Evolutionary conservation across 257 asterid species (phyloP), one percentile per base, ranked within the genome.

Genomic region (Ilex aquifolium): DNA sequence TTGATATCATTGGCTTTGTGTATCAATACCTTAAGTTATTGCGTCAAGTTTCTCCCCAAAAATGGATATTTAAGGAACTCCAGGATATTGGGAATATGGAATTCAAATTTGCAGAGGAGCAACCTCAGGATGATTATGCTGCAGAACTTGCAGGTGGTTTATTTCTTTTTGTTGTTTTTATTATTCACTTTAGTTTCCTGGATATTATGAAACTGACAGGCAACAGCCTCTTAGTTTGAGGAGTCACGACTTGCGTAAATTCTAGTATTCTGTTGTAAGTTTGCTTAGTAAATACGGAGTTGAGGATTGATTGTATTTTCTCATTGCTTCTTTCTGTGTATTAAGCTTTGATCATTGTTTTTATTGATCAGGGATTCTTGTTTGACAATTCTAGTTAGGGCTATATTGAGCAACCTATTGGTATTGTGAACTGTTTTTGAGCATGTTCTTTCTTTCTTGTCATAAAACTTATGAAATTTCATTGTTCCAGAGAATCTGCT

Each of bases 71-170:
- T 72, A 84, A 82, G 77, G 99, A 93, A 80, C 99, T 93, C 80
- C 93, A 90, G 63, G 90, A 85, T 78, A 89, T 90, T 72, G 97
- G 80, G 59, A 78, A 82, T 44, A 81, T 93, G 94, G 99, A 93
- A 68, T 93, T 93, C 60, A 81, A 85, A 75, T 93, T 85, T 82
- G 93, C 94, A 14, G 97, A 93, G 78, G 97, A 93, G 82, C 95
- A 89, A 73, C 95, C 95, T 74, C 97, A 90, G 65, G 99, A 89
- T 79, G 99, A 92, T 71, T 92, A 92, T 79, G 99, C 96, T 69
- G 87, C 95, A 14, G 95, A 87, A 75, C 99, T 92, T 82, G 83
- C 99, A 73, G 97, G 97, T 36, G 66, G 44, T 65, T 29, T 58
- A 32, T 50, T 61, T 51, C 32, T 21, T 31, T 31, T 59, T 46